Base-by-base conservation (phyloP, 2,329 filamentous ascomycete species). In the Apiospora marii region DNA sequence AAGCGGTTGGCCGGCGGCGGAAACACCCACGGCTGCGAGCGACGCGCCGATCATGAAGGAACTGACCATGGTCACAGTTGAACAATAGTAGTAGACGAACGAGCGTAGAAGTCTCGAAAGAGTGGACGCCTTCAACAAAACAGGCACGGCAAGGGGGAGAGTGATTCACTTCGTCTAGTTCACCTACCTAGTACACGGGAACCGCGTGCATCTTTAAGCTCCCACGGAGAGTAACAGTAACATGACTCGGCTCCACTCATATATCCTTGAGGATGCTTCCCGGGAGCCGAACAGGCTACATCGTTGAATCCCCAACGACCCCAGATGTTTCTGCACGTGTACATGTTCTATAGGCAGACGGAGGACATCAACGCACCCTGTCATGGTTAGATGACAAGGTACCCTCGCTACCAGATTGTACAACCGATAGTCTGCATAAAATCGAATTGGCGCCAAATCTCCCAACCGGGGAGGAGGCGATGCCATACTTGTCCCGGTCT, bases 1-100 rank as follows among this genome's bases (percentile, higher is more conserved):
- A 19, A 82, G 77, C 34, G 76, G 74, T 68, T 72, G 77, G 8
- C 51, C 70, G 13, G 71, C 71, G 67, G 74, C 76, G 69, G 69
- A 73, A 16, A 74, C 72, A 27, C 67, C 73, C 51, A 48, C 71
- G 13, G 67, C 61, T 30, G 71, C 71, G 41, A 76, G 48, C n/a
- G 71, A 73, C 19, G 72, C 30, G 51, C 68, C 67, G 27, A 75
- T 13, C 12, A 53, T 34, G 19, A 67, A 53, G 49, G 72, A 75
- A 68, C 70, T 61, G 53, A 69, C 67, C 77, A 78, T 78, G 30
- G 5, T 70, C 34, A 27, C 48, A 64, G 58, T 53, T 12, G 61
- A 37, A 58, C 34, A 10, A 37, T 16, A 67, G 22, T 4, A n/a
- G 24, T 19, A 64, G 58, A 8, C 13, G 34, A 12, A 24, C 30